Percentiles rank a stretch among this genome's conserved stretches.
Conservation (phyloP, 1,139 yeast genomes). For the Geotrichum phurueaensis region DNA sequence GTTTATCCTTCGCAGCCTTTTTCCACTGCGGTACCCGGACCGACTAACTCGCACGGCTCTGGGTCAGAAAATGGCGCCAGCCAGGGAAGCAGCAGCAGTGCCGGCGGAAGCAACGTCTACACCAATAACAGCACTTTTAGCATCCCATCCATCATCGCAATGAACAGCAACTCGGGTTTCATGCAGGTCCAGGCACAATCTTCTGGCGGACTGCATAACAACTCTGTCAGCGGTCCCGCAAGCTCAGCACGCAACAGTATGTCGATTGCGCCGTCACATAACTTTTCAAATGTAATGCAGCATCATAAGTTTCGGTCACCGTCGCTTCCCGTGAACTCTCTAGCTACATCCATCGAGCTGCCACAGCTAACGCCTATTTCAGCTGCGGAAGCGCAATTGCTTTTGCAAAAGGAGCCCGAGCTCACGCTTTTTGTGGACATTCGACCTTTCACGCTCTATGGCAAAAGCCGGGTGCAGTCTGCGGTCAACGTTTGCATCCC, state of each 20-base stretch:
- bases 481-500: conserved; percentile 72
- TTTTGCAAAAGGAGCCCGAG: neutral
- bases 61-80: neutral
- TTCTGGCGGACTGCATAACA: neutral
- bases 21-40: neutral
- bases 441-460: conserved; percentile 62
- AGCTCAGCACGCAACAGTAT: neutral
- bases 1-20: neutral
- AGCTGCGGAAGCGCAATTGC: conserved; percentile 5
- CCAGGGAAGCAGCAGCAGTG: neutral
- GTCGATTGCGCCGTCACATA: neutral
- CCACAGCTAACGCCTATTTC: conserved; percentile 14
- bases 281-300: neutral
- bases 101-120: neutral
- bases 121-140: neutral
- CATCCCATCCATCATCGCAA: neutral
- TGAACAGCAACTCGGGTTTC: neutral
- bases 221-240: neutral
- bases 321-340: conserved; percentile 22
- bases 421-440: conserved; percentile 48
- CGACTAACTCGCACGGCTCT: neutral
- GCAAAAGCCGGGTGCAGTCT: conserved; percentile 45
- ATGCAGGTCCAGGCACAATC: neutral
- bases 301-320: conserved; percentile 23
- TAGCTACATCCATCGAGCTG: conserved; percentile 15